These are phyloP conservation scores for Apiotrichum veenhuisii DNA, from an alignment of 1,284 basidiomycete genomes.

Conservation along the genomic window DNA sequence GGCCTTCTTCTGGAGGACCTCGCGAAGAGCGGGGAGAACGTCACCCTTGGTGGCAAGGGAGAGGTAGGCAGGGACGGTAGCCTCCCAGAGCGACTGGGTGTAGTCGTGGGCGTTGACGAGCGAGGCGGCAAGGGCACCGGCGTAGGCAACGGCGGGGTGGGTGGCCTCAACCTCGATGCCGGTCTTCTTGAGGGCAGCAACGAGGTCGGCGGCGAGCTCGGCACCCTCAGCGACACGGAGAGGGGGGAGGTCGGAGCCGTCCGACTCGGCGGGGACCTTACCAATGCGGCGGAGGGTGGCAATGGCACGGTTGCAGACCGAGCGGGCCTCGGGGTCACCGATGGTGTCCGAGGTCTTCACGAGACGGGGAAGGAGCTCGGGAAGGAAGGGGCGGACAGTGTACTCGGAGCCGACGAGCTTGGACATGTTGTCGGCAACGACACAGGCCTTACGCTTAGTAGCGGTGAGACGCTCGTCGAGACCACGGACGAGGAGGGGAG, in stretches of 20 bases:
- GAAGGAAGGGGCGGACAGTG: slow-evolving; percentile 94
- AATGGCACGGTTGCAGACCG: slow-evolving; percentile 82
- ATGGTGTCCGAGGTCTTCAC: slow-evolving; percentile 89
- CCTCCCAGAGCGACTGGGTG: slow-evolving; percentile 81
- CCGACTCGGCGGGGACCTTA: slow-evolving; percentile 71
- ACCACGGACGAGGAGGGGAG: slow-evolving; percentile 94
- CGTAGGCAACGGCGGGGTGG: slow-evolving; percentile 66
- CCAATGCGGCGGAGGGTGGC: slow-evolving; percentile 89
- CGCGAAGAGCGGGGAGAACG: slow-evolving; percentile 65
- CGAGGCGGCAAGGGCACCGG: slow-evolving; percentile 72
- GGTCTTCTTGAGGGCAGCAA: slow-evolving; percentile 75
- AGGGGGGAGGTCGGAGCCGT: slow-evolving; percentile 84
- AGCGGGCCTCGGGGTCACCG: slow-evolving; percentile 92
- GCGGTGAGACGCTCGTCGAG: slow-evolving; percentile 90
- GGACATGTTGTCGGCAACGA: slow-evolving; percentile 97
- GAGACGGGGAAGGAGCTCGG: slow-evolving; percentile 88
- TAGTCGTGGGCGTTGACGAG: slow-evolving; percentile 88
- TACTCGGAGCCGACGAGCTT: slow-evolving; percentile 94
- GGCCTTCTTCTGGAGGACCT: slow-evolving; percentile 85
- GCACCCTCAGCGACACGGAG: slow-evolving; percentile 69
- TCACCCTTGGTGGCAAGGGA: slow-evolving; percentile 64
- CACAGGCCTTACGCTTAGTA: slow-evolving; percentile 94
- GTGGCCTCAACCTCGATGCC: slow-evolving; percentile 63
- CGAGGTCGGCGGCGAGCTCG: slow-evolving; percentile 63
- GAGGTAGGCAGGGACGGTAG: slow-evolving; percentile 69